Base-by-base conservation (phyloP, 768 basidiomycete species). In the Kwoniella bestiolae region DNA sequence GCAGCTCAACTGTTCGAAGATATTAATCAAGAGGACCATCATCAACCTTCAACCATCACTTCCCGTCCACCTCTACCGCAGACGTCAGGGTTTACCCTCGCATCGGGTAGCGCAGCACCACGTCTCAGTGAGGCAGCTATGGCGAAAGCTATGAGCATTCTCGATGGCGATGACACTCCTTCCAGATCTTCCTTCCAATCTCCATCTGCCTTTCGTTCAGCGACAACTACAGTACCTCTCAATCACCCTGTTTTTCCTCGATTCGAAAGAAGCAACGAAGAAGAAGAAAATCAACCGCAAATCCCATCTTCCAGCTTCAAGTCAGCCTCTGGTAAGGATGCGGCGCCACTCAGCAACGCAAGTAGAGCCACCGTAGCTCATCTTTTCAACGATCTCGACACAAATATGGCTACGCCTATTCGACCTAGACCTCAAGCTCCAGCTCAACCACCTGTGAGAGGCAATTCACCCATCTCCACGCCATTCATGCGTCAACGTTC, bases 311-410 rank as follows among this genome's bases (percentile, higher is more conserved):
- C 60, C 18, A 50, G 51, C 6, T 67, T 70, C 45, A 55, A 52
- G 14, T 57, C 62, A 18, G 73, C 67, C 5, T 58, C 53, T 5
- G 70, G 69, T 9, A 65, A 60, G 18, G 46, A 50, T 5, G 56
- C 63, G 12, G 59, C 68, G 7, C 56, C 63, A 1, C 50, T 66
- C 0, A 66, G 62, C 46, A 31, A 28, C 0, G 49, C 41, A 3
- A 59, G 66, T 23, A 23, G 53, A 5, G 56, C 63, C 9, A 56
- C 50, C n/a, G 72, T 46, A 1, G 16, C 52, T 21, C 25, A 49
- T 12, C 31, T 70, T 0, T 67, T 69, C 41, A 32, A 46, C 29
- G 64, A 66, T n/a, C 47, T 57, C n/a, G 59, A 61, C 18, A 57
- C 65, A 4, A 53, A 59, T 38, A 52, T 44, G 32, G 21, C 25